Evolutionary conservation across 768 basidiomycete species (phyloP).

Genomic region (Naganishia friedmannii): DNA sequence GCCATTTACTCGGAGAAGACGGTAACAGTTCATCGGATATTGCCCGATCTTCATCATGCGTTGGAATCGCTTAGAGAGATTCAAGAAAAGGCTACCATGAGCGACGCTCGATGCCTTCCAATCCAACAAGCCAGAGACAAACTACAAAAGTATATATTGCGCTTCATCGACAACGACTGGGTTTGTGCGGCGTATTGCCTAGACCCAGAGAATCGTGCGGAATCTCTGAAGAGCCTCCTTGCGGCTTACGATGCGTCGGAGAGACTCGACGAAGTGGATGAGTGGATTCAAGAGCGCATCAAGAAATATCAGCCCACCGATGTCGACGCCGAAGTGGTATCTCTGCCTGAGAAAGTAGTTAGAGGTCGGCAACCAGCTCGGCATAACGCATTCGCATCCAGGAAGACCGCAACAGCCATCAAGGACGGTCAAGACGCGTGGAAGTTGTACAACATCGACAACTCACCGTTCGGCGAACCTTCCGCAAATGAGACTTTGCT

Average conservation of each 20-base stretch:
- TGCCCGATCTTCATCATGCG: constrained; percentile 4
- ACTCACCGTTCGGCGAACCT: background rate
- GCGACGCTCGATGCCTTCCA: background rate
- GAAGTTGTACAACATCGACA: background rate
- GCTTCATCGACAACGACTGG: constrained; percentile 8
- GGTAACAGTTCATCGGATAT: background rate
- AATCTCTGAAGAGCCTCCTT: background rate
- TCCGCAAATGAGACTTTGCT: background rate
- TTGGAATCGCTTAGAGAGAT: background rate
- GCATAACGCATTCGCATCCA: no score
- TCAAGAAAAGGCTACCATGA: background rate
- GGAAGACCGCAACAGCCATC: no score
- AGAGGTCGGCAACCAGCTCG: no score
- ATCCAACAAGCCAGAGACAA: background rate
- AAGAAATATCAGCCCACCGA: no score
- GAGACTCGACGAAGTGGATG: no score
- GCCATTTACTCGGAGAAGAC: constrained; percentile 6
- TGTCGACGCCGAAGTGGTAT: no score
- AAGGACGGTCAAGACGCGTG: constrained; percentile 1
- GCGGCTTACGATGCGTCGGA: background rate
- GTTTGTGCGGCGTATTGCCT: background rate
- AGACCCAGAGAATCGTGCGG: background rate
- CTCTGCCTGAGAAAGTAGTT: no score
- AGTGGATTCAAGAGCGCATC: no score
- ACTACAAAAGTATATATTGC: background rate